Conservation (phyloP, 306 rosid genomes). For the Cicer chorassanicum region DNA sequence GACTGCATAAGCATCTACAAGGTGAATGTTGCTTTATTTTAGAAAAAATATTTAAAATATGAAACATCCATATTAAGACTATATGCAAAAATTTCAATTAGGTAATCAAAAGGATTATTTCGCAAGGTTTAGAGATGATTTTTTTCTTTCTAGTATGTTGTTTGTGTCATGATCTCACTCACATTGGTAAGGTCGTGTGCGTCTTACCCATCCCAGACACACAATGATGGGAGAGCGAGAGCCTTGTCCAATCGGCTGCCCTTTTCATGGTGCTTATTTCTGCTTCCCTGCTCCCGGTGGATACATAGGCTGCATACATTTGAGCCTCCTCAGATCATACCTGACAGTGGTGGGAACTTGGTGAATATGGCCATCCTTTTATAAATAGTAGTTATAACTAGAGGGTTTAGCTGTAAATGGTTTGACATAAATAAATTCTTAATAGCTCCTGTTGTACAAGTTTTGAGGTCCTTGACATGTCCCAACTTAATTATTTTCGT, state of each 20-base stretch:
- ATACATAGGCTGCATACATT: background rate
- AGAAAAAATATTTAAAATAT: background rate
- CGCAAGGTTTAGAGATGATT: background rate
- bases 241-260: background rate
- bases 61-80: slow-evolving; percentile 29
- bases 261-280: background rate
- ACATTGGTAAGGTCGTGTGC: background rate
- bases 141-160: background rate
- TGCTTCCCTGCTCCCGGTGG: background rate
- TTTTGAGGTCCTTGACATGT: slow-evolving; percentile 36
- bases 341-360: slow-evolving; percentile 7
- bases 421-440: background rate
- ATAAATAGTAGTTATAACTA: background rate
- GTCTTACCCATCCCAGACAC: slow-evolving; percentile 10
- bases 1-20: slow-evolving; percentile 71
- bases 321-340: slow-evolving; percentile 6
- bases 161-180: slow-evolving; percentile 11
- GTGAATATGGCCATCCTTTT: background rate
- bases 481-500: slow-evolving; percentile 1
- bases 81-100: slow-evolving; percentile 27
- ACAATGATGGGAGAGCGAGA: background rate
- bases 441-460: slow-evolving; percentile 11
- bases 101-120: slow-evolving; percentile 24
- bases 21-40: slow-evolving; percentile 49
- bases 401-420: slow-evolving; percentile 17